Conservation (phyloP, 2,329 filamentous ascomycete species). For the Paraconiothyrium brasiliense region DNA sequence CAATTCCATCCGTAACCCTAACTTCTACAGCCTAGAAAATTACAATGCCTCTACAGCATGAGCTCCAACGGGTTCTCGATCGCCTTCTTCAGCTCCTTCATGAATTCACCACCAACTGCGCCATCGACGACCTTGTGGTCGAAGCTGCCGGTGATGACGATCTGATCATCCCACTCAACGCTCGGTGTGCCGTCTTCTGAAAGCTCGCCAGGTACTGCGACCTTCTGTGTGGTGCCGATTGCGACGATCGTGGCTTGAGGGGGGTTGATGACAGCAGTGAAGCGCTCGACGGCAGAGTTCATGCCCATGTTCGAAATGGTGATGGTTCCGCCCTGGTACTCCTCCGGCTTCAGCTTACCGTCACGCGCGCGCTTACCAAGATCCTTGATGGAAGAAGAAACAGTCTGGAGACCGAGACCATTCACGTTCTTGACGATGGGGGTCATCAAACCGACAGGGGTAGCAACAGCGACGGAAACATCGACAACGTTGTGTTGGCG, state of each 20-base stretch:
- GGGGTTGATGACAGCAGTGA: slow-evolving; percentile 99
- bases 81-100: slow-evolving; percentile 95
- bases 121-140: slow-evolving; percentile 99
- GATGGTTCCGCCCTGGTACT: slow-evolving; percentile 98
- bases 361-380: slow-evolving; percentile 96
- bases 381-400: slow-evolving; percentile 91
- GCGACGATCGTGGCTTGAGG: slow-evolving; percentile 95
- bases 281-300: slow-evolving; percentile 95
- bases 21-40: slow-evolving; percentile 20
- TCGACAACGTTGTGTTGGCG: slow-evolving; percentile 94
- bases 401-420: slow-evolving; percentile 84
- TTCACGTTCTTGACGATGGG: slow-evolving; percentile 94
- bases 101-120: slow-evolving; percentile 95
- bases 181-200: slow-evolving; percentile 76
- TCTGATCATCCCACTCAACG: slow-evolving; percentile 96
- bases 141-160: slow-evolving; percentile 92
- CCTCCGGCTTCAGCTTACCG: slow-evolving; percentile 98
- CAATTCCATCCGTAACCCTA: slow-evolving; percentile 17
- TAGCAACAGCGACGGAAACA: slow-evolving; percentile 94
- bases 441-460: slow-evolving; percentile 92
- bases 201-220: slow-evolving; percentile 82
- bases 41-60: slow-evolving; percentile 70
- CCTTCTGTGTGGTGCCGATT: slow-evolving; percentile 94
- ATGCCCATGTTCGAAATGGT: slow-evolving; percentile 99
- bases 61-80: slow-evolving; percentile 97